Percentiles rank a stretch among this genome's conserved stretches.
These are phyloP conservation scores for Massariosphaeria phaeospora DNA, from an alignment of 495 filamentous ascomycete genomes.

Conservation along the genomic window DNA sequence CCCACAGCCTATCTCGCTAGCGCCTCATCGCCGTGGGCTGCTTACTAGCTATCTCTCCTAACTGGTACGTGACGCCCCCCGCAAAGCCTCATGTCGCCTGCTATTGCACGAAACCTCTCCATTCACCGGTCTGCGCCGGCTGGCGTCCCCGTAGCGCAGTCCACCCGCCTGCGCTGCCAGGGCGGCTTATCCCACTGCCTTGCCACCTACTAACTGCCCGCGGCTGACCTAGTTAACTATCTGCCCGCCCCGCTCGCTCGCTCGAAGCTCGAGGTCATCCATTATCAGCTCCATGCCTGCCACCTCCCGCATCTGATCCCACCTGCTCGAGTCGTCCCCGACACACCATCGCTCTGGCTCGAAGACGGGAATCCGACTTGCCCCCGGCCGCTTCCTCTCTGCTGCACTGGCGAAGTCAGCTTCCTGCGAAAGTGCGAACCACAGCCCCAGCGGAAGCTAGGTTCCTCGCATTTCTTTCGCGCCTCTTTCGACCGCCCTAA, in stretches of 20 bases:
- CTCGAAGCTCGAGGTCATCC: constrained; percentile 19
- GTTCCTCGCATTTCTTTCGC: constrained; percentile 52
- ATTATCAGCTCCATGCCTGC: constrained; percentile 17
- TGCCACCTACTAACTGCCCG: not conserved
- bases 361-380: constrained; percentile 21
- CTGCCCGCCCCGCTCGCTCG: constrained; percentile 4
- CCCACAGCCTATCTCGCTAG: not conserved
- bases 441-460: constrained; percentile 45
- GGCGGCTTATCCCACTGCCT: too few relatives aligned
- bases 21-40: not conserved
- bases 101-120: not conserved
- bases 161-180: not conserved
- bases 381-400: constrained; percentile 17
- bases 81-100: not conserved
- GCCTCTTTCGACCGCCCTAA: constrained; percentile 56
- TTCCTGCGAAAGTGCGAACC: constrained; percentile 23
- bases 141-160: not conserved
- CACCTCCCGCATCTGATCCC: constrained; percentile 12
- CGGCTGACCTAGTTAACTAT: not conserved
- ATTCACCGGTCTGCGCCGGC: constrained; percentile 22
- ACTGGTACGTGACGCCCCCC: too few relatives aligned
- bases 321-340: not conserved
- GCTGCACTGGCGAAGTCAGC: constrained; percentile 3
- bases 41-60: not conserved
- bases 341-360: constrained; percentile 34